These are phyloP conservation scores for Eucalyptus lansdowneana DNA, from an alignment of 345 rosid genomes.

Conservation along the genomic window DNA sequence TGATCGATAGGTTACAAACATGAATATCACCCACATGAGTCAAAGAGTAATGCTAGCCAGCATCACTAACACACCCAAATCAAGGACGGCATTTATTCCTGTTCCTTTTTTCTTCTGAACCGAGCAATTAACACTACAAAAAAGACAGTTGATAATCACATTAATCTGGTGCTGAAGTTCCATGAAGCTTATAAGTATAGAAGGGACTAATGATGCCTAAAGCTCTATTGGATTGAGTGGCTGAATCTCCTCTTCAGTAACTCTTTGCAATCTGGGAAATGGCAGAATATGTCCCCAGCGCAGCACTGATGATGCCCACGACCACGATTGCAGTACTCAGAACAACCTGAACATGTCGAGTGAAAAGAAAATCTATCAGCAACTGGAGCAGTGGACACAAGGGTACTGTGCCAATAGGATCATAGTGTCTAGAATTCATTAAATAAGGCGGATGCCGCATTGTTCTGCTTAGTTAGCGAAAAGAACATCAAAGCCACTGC, in stretches of 20 bases:
- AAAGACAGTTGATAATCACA: not conserved
- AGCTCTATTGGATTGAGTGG: not conserved
- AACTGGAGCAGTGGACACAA: not conserved
- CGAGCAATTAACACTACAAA: not conserved
- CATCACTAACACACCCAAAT: not conserved
- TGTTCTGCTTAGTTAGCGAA: not conserved
- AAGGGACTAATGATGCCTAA: not conserved
- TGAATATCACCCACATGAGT: not conserved
- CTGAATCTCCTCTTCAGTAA: constrained; percentile 1
- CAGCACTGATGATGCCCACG: constrained; percentile 39
- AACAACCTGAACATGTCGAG: not conserved
- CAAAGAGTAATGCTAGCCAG: not conserved
- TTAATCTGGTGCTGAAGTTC: not conserved
- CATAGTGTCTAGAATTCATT: not conserved
- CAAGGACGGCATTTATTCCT: not conserved
- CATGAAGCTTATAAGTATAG: not conserved
- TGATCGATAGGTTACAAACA: not conserved
- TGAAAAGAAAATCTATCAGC: not conserved
- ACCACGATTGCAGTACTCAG: constrained; percentile 14
- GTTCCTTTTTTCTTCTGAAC: not conserved
- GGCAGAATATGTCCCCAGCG: constrained; percentile 56
- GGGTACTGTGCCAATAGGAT: not conserved
- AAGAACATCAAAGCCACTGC: not conserved
- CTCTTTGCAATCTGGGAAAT: constrained; percentile 18
- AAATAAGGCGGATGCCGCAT: not conserved